Base-by-base conservation (phyloP, 805 yeast species). In the Ogataea haglerorum region DNA sequence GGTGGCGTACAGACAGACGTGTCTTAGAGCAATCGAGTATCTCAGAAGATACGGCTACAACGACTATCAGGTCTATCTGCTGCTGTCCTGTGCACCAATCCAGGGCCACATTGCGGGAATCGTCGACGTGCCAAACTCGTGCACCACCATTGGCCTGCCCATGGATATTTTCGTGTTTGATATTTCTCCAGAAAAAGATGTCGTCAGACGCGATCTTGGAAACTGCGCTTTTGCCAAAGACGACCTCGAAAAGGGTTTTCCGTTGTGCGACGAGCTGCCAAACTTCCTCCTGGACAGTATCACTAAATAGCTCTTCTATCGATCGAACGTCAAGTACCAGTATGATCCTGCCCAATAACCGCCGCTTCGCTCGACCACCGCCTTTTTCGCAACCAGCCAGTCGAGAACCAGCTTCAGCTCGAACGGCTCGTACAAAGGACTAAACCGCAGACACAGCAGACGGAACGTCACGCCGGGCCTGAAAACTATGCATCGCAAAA, bases 101-200 rank as follows among this genome's bases (percentile, higher is more conserved):
- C 73, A 73, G 51, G 78, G 76, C 3, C 77, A 73, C 45, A 56
- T 73, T 45, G 77, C 78, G 1, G 73, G 75, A 12, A 67, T 73
- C 39, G 78, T 73, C 13, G 78, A 73, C 53, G 68, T 73, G 39
- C 78, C 78, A 26, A 73, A 73, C 56, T 67, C 76, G 1, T 73
- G 77, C 48, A 72, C 78, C 17, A 71, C 78, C 0, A 59, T 73
- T 32, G 75, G 76, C 2, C 47, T 73, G 5, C 78, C 78, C 5
- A 69, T 71, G 67, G 78, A 73, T 45, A 72, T 72, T 26, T 73
- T 73, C 52, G 73, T 72, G 29, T 73, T 73, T 48, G 77, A 73
- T 45, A 63, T 70, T 10, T 48, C 69, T 7, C 75, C 75, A 16
- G 69, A 62, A 34, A 62, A 60, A 3, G 52, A 48, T 5, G 56